A percentile compares a stretch with the other conserved stretches of the same genome.
These are phyloP conservation scores for Russula lepida DNA, from an alignment of 768 basidiomycete species.

Conservation along the genomic window DNA sequence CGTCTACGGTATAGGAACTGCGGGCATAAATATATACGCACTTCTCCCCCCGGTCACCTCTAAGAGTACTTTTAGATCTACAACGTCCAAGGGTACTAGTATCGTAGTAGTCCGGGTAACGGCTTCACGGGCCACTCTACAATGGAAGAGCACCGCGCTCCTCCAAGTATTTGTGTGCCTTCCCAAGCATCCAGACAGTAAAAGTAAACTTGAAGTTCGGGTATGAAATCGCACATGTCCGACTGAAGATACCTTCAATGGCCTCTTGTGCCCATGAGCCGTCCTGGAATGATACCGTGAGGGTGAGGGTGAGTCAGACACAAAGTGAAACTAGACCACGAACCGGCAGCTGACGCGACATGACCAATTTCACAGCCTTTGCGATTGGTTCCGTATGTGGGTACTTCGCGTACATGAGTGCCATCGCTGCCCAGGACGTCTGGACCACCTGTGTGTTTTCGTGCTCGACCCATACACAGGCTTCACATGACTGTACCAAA, in stretches of 20 bases:
- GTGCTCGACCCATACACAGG: conserved; percentile 69
- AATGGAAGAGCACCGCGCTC: conserved; percentile 23
- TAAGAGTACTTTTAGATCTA: too few relatives aligned
- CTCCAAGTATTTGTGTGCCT: conserved; percentile 67
- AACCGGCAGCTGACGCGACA: conserved; percentile 79
- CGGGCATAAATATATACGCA: too few relatives aligned
- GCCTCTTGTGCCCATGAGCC: conserved; percentile 97
- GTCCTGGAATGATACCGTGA: too few relatives aligned
- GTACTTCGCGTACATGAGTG: conserved; percentile 85
- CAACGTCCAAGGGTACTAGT: too few relatives aligned
- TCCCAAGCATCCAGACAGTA: conserved; percentile 92
- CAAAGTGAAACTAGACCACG: conserved; percentile 24
- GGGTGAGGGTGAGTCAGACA: conserved; percentile 3
- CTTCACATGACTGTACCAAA: conserved; percentile 67
- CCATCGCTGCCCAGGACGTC: conserved; percentile 88
- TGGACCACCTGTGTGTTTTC: conserved; percentile 81
- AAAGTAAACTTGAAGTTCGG: conserved; percentile 96
- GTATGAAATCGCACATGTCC: conserved; percentile 76
- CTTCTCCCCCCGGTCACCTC: too few relatives aligned
- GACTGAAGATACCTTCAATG: conserved; percentile 89
- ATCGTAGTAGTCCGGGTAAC: too few relatives aligned
- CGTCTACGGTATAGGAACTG: too few relatives aligned
- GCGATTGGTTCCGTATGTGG: conserved; percentile 75
- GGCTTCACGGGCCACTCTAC: too few relatives aligned
- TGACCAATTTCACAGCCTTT: conserved; percentile 71